phyloP scores from a whole-genome alignment of 495 filamentous ascomycete genomes.

The Diplogelasinospora grovesii region DNA sequence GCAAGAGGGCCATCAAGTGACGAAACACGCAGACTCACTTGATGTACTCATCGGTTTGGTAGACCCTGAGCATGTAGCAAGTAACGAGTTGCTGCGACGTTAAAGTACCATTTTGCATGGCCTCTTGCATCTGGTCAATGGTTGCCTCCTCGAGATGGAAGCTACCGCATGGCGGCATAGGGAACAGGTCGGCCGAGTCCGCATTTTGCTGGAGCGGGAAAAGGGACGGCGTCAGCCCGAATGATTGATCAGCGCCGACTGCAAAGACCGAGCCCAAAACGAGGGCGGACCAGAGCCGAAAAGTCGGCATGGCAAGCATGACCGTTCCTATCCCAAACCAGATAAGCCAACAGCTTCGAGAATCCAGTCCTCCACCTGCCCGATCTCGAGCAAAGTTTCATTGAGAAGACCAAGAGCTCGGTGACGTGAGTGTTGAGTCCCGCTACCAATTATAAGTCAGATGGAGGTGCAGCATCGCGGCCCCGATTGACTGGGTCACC shows the following conservation, averaged over 20 bases:
- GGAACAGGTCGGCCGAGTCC: slow-evolving; percentile 19
- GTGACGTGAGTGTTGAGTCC: no score
- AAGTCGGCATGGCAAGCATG: no score
- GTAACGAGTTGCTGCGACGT: slow-evolving; percentile 42
- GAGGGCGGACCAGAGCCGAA: no score
- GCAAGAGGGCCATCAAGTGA: background rate
- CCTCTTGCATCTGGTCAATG: slow-evolving; percentile 35
- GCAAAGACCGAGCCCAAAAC: background rate
- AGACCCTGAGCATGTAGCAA: slow-evolving; percentile 47
- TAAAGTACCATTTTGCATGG: slow-evolving; percentile 30
- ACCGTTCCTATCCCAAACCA: no score
- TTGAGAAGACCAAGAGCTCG: no score
- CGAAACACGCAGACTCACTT: slow-evolving; percentile 39
- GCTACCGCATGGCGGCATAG: slow-evolving; percentile 56
- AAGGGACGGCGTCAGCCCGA: slow-evolving; percentile 4
- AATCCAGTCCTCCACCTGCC: no score
- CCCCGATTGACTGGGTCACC: no score
- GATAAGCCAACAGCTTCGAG: no score
- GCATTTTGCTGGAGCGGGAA: slow-evolving; percentile 12
- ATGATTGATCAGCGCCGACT: background rate
- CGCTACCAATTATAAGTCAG: no score
- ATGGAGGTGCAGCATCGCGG: no score
- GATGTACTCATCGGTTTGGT: slow-evolving; percentile 51
- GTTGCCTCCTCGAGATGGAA: slow-evolving; percentile 56
- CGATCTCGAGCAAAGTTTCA: no score